Percentiles rank a stretch among this genome's conserved stretches.
Conservation (phyloP, 1,139 yeast species). For the Yamadazyma epiphylla region DNA sequence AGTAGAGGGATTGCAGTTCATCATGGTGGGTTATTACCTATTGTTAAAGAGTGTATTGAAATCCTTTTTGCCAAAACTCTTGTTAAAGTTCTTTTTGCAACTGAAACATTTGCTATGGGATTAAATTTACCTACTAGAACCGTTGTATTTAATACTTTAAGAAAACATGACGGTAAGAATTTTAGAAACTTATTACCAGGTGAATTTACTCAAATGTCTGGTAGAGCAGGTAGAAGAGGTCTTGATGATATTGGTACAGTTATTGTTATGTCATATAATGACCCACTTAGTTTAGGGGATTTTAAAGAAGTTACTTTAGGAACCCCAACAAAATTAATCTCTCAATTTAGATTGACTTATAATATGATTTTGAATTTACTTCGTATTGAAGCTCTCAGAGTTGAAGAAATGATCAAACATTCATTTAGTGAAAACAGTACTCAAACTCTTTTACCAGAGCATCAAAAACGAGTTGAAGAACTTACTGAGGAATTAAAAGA, state of each 20-base stretch:
- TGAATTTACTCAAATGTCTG: conserved; percentile 98
- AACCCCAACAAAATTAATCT: conserved; percentile 79
- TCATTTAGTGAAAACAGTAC: conserved; percentile 90
- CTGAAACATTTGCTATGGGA: conserved; percentile 99
- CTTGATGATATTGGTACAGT: conserved; percentile 92
- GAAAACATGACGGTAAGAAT: conserved; percentile 86
- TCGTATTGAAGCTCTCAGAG: conserved; percentile 89
- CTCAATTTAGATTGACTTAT: conserved; percentile 91
- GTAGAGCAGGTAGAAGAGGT: conserved; percentile 98
- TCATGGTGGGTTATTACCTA: conserved; percentile 94
- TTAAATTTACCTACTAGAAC: conserved; percentile 95
- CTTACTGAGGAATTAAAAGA: conserved; percentile 46
- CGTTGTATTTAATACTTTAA: conserved; percentile 78
- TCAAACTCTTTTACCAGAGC: conserved; percentile 84
- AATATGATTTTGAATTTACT: conserved; percentile 90
- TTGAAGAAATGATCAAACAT: conserved; percentile 96
- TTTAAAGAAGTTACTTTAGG: conserved; percentile 84
- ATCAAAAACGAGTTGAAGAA: conserved; percentile 59
- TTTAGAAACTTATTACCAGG: conserved; percentile 87
- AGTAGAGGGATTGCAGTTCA: conserved; percentile 95
- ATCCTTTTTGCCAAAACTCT: conserved; percentile 82
- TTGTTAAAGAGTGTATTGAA: conserved; percentile 92
- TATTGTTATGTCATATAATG: conserved; percentile 83
- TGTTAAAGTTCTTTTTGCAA: conserved; percentile 89
- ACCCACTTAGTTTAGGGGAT: conserved; percentile 56